phyloP scores from a whole-genome alignment of 345 rosid species.

The Eucalyptus cloeziana region DNA sequence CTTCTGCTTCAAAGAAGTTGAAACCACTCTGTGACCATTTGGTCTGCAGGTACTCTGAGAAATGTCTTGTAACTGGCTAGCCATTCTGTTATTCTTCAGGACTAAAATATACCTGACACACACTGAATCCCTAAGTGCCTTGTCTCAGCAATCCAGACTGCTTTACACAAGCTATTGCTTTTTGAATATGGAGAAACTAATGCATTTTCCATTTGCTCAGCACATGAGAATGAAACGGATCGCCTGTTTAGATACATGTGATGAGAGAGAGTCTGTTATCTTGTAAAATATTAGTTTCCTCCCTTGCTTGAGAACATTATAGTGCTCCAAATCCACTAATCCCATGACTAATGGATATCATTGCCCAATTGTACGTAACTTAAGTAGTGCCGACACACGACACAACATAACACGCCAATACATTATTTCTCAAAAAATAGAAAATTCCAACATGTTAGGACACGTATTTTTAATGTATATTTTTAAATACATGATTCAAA shows the following conservation, averaged over 20 bases:
- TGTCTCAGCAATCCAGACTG: not conserved
- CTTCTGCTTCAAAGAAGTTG: not conserved
- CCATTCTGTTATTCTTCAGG: not conserved
- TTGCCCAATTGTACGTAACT: not conserved
- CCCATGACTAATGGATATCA: not conserved
- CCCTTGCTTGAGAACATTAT: not conserved
- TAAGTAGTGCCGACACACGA: fast-evolving
- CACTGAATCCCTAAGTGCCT: not conserved
- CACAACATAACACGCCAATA: too few relatives aligned
- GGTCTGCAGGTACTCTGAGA: not conserved
- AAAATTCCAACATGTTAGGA: too few relatives aligned
- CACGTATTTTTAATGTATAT: too few relatives aligned
- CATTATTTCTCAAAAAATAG: too few relatives aligned
- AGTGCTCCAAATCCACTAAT: not conserved
- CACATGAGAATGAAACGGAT: not conserved
- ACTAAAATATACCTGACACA: not conserved
- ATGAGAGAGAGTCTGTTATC: not conserved
- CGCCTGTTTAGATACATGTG: not conserved
- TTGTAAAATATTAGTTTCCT: not conserved
- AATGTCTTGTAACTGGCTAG: not conserved
- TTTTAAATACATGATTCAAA: too few relatives aligned
- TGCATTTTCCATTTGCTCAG: not conserved
- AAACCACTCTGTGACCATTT: not conserved
- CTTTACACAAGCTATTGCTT: not conserved
- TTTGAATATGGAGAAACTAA: not conserved